Base-by-base conservation (phyloP, 441 rosid genomes). In the Populus hybrid region DNA sequence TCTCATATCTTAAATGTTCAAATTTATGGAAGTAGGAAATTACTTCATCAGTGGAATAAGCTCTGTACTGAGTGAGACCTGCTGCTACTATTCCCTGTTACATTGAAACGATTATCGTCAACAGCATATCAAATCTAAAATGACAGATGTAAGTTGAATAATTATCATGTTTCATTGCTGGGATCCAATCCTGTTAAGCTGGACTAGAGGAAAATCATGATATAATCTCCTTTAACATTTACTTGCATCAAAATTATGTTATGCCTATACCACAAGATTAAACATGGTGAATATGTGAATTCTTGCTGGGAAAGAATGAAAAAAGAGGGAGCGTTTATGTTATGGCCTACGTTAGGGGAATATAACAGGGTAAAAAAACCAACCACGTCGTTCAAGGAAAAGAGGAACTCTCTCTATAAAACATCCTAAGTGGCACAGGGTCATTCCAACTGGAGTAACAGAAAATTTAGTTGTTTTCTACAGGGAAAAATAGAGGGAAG, bases 11-110 rank as follows among this genome's bases (percentile, higher is more conserved):
- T 75, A 6, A n/a, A 35, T 78, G n/a, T 11, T 32, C 21, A 12
- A 30, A 73, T 36, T 67, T 69, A 53, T 83, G 64, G 63, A 80
- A 71, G 7, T 9, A 30, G 73, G 67, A 66, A 59, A 57, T 77
- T 86, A 94, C 98, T 87, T 95, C 98, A 80, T 93, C 98, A 3
- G 97, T 90, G 78, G 98, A 95, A 73, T 91, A 95, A 87, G 98
- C 98, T 89, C 92, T 87, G 85, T 93, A 93, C 57, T 91, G 98
- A 12, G 98, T 93, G 71, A 95, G 91, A 72, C 98, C 98, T 57
- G 98, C 95, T 42, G 97, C 98, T 35, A 91, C 82, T 64, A 91
- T 93, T 75, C 98, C 98, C 98, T 95, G 84, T 42, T 46, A 71
- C 73, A 76, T 67, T 74, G 78, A 36, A 83, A 73, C 53, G 46